These are phyloP conservation scores for Chlamydomonas sphaeroides DNA, from an alignment of 139 green algal species.

Conservation along the genomic window DNA sequence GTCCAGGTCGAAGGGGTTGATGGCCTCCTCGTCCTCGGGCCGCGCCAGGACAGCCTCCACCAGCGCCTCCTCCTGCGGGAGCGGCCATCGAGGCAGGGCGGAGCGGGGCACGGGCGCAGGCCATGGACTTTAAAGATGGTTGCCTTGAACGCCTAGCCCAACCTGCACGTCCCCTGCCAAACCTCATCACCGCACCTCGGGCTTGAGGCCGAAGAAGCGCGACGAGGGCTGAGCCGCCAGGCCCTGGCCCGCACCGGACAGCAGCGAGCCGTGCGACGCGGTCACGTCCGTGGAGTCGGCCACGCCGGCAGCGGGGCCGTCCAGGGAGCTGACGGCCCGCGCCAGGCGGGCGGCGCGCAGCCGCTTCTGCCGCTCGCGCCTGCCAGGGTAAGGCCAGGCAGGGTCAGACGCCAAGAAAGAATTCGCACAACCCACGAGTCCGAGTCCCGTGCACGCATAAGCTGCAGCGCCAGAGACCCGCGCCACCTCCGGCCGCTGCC, in stretches of 20 bases:
- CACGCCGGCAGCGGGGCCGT: too few species aligned
- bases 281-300: too few species aligned
- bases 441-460: too few species aligned
- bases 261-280: neutral
- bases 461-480: neutral
- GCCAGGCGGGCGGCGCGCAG: slow-evolving; percentile 34
- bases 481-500: neutral
- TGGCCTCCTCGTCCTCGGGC: slow-evolving; percentile 9
- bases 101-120: too few species aligned
- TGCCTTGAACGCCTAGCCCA: too few species aligned
- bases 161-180: too few species aligned
- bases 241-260: too few species aligned
- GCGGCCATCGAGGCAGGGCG: too few species aligned
- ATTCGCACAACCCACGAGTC: neutral
- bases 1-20: slow-evolving; percentile 34
- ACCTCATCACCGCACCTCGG: slow-evolving; percentile 19
- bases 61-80: slow-evolving; percentile 25
- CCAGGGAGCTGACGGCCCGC: slow-evolving; percentile 33
- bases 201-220: slow-evolving; percentile 1
- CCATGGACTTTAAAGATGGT: too few species aligned
- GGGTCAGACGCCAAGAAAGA: neutral
- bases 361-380: slow-evolving; percentile 48
- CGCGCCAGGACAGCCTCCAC: slow-evolving; percentile 8
- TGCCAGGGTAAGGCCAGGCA: neutral
- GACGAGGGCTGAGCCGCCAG: slow-evolving; percentile 4